A percentile compares a stretch with the other conserved stretches of the same genome.
These are phyloP conservation scores for Wallacemonas sp. DNA, from an alignment of 208 protist species.

Conservation along the genomic window DNA sequence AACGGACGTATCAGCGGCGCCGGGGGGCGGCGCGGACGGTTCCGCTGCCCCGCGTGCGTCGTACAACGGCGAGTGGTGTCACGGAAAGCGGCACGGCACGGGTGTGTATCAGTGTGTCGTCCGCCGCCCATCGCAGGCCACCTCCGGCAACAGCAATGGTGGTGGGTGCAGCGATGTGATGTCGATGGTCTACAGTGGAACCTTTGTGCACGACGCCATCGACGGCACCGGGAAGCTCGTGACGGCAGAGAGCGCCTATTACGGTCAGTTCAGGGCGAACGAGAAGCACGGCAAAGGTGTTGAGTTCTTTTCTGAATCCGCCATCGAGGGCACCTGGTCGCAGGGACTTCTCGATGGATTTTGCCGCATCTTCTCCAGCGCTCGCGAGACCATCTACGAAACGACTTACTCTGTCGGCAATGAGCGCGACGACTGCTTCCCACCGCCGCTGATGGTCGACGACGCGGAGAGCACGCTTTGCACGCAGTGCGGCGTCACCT, in stretches of 20 bases:
- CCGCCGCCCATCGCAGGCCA: too few species aligned
- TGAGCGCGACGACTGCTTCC: constrained; percentile 87
- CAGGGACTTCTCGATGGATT: constrained; percentile 47
- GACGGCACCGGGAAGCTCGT: constrained; percentile 69
- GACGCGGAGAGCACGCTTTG: constrained; percentile 65
- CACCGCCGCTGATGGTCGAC: constrained; percentile 55
- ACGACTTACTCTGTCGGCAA: constrained; percentile 73
- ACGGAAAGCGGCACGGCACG: constrained; percentile 68
- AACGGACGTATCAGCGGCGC: not conserved
- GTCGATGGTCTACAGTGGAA: constrained; percentile 68
- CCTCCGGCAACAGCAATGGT: too few species aligned
- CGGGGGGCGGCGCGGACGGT: too few species aligned
- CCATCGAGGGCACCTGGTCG: constrained; percentile 56
- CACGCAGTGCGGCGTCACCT: constrained; percentile 67
- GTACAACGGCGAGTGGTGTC: constrained; percentile 88
- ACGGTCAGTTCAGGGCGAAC: constrained; percentile 61
- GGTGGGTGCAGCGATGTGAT: constrained; percentile 22
- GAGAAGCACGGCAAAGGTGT: constrained; percentile 68
- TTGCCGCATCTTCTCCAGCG: constrained; percentile 17
- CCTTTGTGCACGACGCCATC: constrained; percentile 54
- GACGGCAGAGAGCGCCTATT: constrained; percentile 49
- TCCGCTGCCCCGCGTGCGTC: constrained; percentile 16
- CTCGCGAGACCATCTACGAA: constrained; percentile 42
- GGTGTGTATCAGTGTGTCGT: constrained; percentile 47
- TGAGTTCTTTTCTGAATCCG: constrained; percentile 40